Percentiles rank a stretch among this genome's conserved stretches.
phyloP scores from a whole-genome alignment of 169 alveolate species.

The Eimeria tenella region DNA sequence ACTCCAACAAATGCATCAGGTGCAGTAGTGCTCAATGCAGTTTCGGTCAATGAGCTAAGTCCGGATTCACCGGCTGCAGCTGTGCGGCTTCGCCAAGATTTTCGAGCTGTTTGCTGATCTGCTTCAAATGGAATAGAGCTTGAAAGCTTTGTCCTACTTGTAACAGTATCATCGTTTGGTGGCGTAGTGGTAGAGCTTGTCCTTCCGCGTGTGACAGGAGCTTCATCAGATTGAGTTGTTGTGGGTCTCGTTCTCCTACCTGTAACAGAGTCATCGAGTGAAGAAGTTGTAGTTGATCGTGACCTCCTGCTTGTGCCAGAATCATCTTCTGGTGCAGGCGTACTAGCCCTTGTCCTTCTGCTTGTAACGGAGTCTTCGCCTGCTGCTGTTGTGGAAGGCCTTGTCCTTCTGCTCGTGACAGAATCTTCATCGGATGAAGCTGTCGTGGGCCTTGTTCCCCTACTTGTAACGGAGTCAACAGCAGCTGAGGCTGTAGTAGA shows the following conservation, averaged over 20 bases:
- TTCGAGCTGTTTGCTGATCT: neutral
- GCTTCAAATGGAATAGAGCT: neutral
- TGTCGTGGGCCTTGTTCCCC: neutral
- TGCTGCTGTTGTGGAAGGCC: neutral
- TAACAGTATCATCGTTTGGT: neutral
- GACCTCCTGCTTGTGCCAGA: neutral
- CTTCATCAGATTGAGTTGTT: neutral
- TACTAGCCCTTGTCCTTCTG: neutral
- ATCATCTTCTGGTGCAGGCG: neutral
- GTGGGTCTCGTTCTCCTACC: neutral
- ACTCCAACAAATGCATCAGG: neutral
- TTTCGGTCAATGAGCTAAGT: neutral
- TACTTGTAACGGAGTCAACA: neutral
- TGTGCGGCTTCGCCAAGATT: too few relatives aligned
- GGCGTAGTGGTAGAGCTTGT: conserved; percentile 14
- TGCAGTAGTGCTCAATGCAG: neutral
- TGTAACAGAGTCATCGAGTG: neutral
- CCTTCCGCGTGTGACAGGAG: neutral
- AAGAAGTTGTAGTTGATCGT: neutral
- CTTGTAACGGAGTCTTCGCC: neutral
- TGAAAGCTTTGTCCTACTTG: neutral
- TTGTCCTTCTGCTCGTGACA: neutral
- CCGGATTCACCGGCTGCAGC: too few relatives aligned
- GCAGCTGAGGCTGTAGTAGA: neutral
- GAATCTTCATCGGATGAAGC: neutral